A percentile compares a stretch with the other conserved stretches of the same genome.
phyloP scores from a whole-genome alignment of 345 rosid genomes.

The Balakata baccata region DNA sequence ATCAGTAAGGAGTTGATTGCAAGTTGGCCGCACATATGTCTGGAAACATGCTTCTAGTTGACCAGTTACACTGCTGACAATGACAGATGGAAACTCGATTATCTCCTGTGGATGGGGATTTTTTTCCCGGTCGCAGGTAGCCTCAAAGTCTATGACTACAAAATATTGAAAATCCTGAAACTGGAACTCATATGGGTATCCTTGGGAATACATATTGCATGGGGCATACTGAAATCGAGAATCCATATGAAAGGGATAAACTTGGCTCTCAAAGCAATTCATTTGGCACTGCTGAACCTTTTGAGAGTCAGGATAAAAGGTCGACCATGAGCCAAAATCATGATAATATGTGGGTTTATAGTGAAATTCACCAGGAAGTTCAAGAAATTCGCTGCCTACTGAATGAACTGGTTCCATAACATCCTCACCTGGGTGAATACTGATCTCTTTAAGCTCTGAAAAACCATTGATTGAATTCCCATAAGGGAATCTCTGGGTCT shows the following conservation, averaged over 20 bases:
- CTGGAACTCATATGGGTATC: slow-evolving; percentile 37
- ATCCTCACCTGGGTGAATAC: slow-evolving; percentile 32
- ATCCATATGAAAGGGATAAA: slow-evolving; percentile 41
- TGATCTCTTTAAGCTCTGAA: slow-evolving; percentile 36
- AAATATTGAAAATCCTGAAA: slow-evolving; percentile 54
- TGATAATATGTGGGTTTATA: slow-evolving; percentile 38
- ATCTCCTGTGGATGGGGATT: slow-evolving; percentile 55
- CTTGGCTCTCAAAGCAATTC: slow-evolving; percentile 42
- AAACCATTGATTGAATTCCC: slow-evolving; percentile 42
- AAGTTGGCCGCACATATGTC: slow-evolving; percentile 49
- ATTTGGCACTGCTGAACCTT: slow-evolving; percentile 39
- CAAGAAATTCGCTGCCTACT: slow-evolving; percentile 32
- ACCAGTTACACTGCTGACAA: slow-evolving; percentile 44
- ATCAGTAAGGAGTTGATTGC: slow-evolving; percentile 41
- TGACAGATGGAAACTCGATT: slow-evolving; percentile 50
- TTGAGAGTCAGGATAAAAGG: slow-evolving; percentile 41
- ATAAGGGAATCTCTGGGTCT: slow-evolving; percentile 40
- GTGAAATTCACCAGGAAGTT: slow-evolving; percentile 37
- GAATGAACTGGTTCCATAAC: slow-evolving; percentile 32
- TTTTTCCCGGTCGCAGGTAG: slow-evolving; percentile 46
- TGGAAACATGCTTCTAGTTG: slow-evolving; percentile 47
- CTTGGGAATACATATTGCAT: slow-evolving; percentile 31
- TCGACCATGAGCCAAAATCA: slow-evolving; percentile 39
- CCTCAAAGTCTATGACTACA: slow-evolving; percentile 52
- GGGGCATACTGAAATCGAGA: slow-evolving; percentile 43